These are phyloP conservation scores for Biscogniauxia sp. DNA, from an alignment of 2,329 filamentous ascomycete species.

Conservation along the genomic window DNA sequence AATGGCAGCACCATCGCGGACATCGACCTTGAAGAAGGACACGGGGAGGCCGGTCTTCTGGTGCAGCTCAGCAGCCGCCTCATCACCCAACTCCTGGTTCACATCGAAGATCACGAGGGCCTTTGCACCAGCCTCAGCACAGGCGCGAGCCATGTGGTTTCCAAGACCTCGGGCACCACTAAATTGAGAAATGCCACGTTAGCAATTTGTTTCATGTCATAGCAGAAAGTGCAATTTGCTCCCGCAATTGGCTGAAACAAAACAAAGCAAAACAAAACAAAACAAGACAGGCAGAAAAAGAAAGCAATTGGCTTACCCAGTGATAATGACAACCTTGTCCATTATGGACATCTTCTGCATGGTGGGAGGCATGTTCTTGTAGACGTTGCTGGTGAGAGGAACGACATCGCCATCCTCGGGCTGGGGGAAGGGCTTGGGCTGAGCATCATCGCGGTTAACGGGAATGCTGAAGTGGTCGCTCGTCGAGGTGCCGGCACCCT, in stretches of 20 bases:
- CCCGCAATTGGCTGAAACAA: neutral
- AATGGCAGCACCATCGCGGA: conserved; percentile 69
- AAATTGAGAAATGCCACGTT: conserved; percentile 22
- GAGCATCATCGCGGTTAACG: conserved; percentile 44
- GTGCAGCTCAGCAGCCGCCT: conserved; percentile 67
- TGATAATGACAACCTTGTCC: conserved; percentile 70
- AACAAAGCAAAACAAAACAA: too few species aligned
- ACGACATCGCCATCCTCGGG: conserved; percentile 47
- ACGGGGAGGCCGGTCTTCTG: conserved; percentile 70
- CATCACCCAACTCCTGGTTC: conserved; percentile 71
- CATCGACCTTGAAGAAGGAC: conserved; percentile 76
- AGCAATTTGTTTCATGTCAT: conserved; percentile 5
- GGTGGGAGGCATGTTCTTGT: conserved; percentile 58
- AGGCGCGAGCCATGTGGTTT: conserved; percentile 75
- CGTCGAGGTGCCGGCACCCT: conserved; percentile 39
- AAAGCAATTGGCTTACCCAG: conserved; percentile 51
- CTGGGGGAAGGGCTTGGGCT: conserved; percentile 42
- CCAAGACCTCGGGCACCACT: conserved; percentile 75
- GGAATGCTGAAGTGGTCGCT: conserved; percentile 56
- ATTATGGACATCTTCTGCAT: conserved; percentile 68
- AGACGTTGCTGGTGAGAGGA: conserved; percentile 54
- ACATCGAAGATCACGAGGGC: conserved; percentile 74
- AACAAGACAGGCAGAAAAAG: too few species aligned
- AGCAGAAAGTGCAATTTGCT: neutral
- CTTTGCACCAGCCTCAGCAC: conserved; percentile 72